A percentile compares a stretch with the other conserved stretches of the same genome.
phyloP scores from a whole-genome alignment of 2,329 filamentous ascomycete species.

The Fusarium sp. region DNA sequence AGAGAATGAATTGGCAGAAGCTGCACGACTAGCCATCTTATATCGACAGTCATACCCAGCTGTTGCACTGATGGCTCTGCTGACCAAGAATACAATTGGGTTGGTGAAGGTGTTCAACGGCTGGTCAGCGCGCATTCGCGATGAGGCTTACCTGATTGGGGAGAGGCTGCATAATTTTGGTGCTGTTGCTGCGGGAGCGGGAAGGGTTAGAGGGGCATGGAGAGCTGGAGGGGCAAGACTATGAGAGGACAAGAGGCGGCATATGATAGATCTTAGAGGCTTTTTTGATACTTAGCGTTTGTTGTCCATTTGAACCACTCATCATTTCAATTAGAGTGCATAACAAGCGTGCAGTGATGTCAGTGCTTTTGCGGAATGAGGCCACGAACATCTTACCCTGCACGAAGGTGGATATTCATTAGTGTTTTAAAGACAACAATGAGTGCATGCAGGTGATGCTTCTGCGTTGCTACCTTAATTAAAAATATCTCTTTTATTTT shows the following conservation, averaged over 20 bases:
- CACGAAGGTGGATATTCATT: conserved; percentile 21
- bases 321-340: conserved; percentile 8
- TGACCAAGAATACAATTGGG: conserved; percentile 59
- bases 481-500: neutral
- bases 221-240: conserved; percentile 52
- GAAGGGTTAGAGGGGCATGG: conserved; percentile 54
- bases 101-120: conserved; percentile 73
- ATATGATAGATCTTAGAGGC: conserved; percentile 19
- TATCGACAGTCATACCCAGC: conserved; percentile 78
- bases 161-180: conserved; percentile 96
- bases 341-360: conserved; percentile 18
- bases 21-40: conserved; percentile 53
- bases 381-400: conserved; percentile 29
- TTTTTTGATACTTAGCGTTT: conserved; percentile 19
- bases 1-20: conserved; percentile 45
- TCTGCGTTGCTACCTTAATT: neutral
- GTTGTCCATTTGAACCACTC: conserved; percentile 8
- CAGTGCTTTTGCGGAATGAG: conserved; percentile 21
- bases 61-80: conserved; percentile 63
- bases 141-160: conserved; percentile 96
- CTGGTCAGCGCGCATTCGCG: conserved; percentile 86
- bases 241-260: conserved; percentile 33
- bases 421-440: conserved; percentile 12
- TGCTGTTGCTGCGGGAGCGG: conserved; percentile 54
- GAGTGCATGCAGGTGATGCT: conserved; percentile 13